Evolutionary conservation across 768 basidiomycete genomes (phyloP).

Genomic region (Kwoniella shandongensis): DNA sequence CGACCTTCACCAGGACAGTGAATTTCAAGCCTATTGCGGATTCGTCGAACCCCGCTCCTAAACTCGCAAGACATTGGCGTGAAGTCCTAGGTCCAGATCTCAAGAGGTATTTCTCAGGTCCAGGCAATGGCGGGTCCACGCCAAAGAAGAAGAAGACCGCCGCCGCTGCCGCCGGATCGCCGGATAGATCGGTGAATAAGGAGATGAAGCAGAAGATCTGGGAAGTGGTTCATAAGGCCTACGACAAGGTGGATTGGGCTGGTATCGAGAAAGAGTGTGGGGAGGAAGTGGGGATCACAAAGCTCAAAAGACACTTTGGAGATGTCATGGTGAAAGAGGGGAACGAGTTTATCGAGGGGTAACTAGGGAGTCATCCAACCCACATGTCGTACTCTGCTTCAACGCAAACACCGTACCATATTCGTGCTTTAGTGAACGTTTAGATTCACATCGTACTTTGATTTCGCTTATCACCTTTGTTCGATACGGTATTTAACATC

Average conservation of each 20-base stretch:
- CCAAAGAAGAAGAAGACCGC: conserved; percentile 15
- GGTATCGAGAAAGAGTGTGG: background rate
- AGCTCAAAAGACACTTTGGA: conserved; percentile 42
- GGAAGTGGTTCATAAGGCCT: conserved; percentile 23
- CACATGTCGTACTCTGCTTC: too few species aligned
- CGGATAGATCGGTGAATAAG: background rate
- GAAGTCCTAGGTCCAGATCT: conserved; percentile 35
- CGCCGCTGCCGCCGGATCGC: conserved; percentile 1
- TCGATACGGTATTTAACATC: too few species aligned
- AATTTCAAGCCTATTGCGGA: conserved; percentile 7
- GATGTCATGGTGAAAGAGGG: conserved; percentile 40
- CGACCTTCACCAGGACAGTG: conserved; percentile 18
- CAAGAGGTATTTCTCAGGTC: conserved; percentile 3
- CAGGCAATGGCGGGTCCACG: background rate
- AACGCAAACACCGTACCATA: too few species aligned
- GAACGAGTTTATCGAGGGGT: conserved; percentile 28
- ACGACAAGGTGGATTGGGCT: conserved; percentile 36
- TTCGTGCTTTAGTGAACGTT: too few species aligned
- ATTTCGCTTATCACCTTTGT: too few species aligned
- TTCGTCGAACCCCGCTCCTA: conserved; percentile 10
- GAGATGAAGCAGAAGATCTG: conserved; percentile 26
- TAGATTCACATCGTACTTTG: too few species aligned
- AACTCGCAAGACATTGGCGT: conserved; percentile 39
- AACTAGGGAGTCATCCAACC: background rate
- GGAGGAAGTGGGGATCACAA: conserved; percentile 17